Evolutionary conservation across 2,329 filamentous ascomycete species (phyloP).

Genomic region (Nemania abortiva): DNA sequence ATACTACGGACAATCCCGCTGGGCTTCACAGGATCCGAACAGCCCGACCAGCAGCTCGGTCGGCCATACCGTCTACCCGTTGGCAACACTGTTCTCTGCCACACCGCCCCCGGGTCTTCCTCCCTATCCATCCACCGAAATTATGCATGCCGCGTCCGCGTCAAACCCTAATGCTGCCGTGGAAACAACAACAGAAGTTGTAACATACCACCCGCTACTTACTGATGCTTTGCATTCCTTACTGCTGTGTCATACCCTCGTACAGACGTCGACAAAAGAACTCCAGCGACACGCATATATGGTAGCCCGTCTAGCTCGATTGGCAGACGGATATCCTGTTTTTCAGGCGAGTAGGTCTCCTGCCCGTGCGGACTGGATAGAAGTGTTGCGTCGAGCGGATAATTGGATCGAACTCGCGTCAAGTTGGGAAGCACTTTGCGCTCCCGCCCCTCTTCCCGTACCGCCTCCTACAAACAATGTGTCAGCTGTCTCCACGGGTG

Average conservation of each 20-base stretch:
- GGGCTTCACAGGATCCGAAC: slow-evolving; percentile 57
- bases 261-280: slow-evolving; percentile 83
- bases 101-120: slow-evolving; percentile 75
- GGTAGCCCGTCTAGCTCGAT: slow-evolving; percentile 78
- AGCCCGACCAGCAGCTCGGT: slow-evolving; percentile 44
- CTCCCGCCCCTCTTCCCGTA: slow-evolving; percentile 65
- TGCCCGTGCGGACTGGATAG: slow-evolving; percentile 83
- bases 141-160: slow-evolving; percentile 48
- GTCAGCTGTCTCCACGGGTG: slow-evolving; percentile 48
- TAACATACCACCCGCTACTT: slow-evolving; percentile 85
- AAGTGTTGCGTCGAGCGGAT: slow-evolving; percentile 74
- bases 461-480: slow-evolving; percentile 42
- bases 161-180: slow-evolving; percentile 46
- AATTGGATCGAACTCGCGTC: slow-evolving; percentile 76
- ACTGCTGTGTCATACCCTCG: slow-evolving; percentile 81
- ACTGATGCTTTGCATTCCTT: slow-evolving; percentile 83
- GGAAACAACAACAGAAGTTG: slow-evolving; percentile 64
- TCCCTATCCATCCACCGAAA: slow-evolving; percentile 68
- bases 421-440: slow-evolving; percentile 79
- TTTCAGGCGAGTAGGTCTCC: slow-evolving; percentile 80
- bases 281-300: slow-evolving; percentile 84
- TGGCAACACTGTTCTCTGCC: slow-evolving; percentile 77
- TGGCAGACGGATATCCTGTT: slow-evolving; percentile 83
- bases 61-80: slow-evolving; percentile 57
- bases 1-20: slow-evolving; percentile 54